phyloP scores from a whole-genome alignment of 768 basidiomycete genomes.

The Boletus rufocinnamomeus region DNA sequence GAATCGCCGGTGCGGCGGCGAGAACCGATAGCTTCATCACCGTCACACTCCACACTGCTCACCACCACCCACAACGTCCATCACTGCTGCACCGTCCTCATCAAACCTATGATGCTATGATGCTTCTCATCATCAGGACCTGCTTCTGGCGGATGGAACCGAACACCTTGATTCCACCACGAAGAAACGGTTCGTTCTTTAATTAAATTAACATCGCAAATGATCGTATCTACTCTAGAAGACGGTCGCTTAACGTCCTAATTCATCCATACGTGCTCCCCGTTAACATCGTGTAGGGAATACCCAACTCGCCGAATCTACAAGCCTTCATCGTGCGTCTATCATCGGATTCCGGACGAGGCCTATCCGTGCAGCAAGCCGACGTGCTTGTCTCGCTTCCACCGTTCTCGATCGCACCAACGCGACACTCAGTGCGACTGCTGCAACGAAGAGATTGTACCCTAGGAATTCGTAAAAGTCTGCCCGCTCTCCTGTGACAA shows the following conservation, averaged over 20 bases:
- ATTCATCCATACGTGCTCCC: not conserved
- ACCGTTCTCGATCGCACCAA: slow-evolving; percentile 68
- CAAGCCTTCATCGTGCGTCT: slow-evolving; percentile 11
- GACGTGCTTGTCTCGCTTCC: slow-evolving; percentile 73
- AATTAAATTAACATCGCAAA: slow-evolving; percentile 3
- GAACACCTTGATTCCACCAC: not conserved
- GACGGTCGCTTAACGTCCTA: not conserved
- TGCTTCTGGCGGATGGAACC: not conserved
- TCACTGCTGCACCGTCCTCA: not conserved
- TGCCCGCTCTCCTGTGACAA: slow-evolving; percentile 71
- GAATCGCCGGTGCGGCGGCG: not conserved
- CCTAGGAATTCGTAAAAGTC: slow-evolving; percentile 93
- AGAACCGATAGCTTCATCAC: slow-evolving; percentile 11
- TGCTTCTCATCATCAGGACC: not conserved
- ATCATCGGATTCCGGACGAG: slow-evolving; percentile 44
- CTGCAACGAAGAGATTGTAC: slow-evolving; percentile 74
- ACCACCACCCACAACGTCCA: not conserved
- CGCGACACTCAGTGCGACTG: slow-evolving; percentile 63
- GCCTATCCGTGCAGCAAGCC: slow-evolving; percentile 86
- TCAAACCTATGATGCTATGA: too few relatives aligned
- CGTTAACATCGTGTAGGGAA: slow-evolving; percentile 1
- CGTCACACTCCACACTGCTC: slow-evolving; percentile 6
- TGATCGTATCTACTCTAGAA: slow-evolving; percentile 1
- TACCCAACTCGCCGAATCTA: slow-evolving; percentile 6
- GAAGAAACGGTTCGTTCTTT: not conserved